A percentile compares a stretch with the other conserved stretches of the same genome.
Evolutionary conservation across 1,284 basidiomycete species (phyloP).

Genomic region (Ceratobasidium theobromae): DNA sequence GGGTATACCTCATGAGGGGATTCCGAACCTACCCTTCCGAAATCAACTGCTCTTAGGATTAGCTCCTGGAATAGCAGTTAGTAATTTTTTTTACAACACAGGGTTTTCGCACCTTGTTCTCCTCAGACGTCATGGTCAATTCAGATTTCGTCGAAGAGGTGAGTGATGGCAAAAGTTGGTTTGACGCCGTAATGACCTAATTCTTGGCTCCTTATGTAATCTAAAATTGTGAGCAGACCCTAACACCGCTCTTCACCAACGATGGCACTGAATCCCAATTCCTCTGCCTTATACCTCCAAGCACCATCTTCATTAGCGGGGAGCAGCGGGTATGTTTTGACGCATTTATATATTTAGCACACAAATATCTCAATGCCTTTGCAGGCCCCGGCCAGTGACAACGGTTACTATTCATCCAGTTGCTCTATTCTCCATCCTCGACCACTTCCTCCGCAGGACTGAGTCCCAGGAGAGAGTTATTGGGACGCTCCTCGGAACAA

Average conservation of each 20-base stretch:
- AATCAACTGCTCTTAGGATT: slow-evolving; percentile 73
- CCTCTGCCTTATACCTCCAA: slow-evolving; percentile 69
- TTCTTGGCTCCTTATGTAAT: slow-evolving; percentile 19
- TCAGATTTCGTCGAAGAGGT: background rate
- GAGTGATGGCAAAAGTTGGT: slow-evolving; percentile 10
- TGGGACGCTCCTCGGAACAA: slow-evolving; percentile 89
- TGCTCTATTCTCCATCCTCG: slow-evolving; percentile 92
- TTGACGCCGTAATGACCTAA: background rate
- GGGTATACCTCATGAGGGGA: background rate
- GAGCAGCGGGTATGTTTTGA: slow-evolving; percentile 23
- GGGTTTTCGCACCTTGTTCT: slow-evolving; percentile 62
- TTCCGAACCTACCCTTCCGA: slow-evolving; percentile 67
- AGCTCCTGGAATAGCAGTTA: slow-evolving; percentile 57
- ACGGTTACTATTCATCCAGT: slow-evolving; percentile 87
- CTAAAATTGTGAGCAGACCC: slow-evolving; percentile 29
- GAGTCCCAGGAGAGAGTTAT: slow-evolving; percentile 87
- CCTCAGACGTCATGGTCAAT: slow-evolving; percentile 72
- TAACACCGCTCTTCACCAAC: slow-evolving; percentile 39
- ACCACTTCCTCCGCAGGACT: slow-evolving; percentile 92
- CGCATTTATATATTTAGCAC: background rate
- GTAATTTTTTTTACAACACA: background rate
- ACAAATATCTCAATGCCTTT: slow-evolving; percentile 10
- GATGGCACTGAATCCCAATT: slow-evolving; percentile 68
- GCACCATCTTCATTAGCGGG: slow-evolving; percentile 42
- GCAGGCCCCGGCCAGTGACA: slow-evolving; percentile 63